Conservation (phyloP, 495 filamentous ascomycete species). For the Bacidia rubella region DNA sequence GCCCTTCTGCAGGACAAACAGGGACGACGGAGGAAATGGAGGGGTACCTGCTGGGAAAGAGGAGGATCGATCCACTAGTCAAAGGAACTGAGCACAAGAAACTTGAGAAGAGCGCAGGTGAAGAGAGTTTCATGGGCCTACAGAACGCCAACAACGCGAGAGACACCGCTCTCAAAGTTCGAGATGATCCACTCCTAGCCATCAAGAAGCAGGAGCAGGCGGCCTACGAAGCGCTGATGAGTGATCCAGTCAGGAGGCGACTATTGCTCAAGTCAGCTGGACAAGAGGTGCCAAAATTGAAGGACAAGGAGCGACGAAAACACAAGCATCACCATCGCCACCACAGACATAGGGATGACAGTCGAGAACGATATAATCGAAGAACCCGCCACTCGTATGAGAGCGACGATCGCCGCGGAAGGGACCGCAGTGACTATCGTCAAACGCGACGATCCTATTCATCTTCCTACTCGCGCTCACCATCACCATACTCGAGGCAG, state of each 20-base stretch:
- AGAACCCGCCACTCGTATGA: slow-evolving; percentile 9
- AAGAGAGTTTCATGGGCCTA: slow-evolving; percentile 46
- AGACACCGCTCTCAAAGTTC: slow-evolving; percentile 71
- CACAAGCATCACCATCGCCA: slow-evolving; percentile 32
- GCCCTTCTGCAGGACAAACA: slow-evolving; percentile 62
- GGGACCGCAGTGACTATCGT: slow-evolving; percentile 15
- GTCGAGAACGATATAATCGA: slow-evolving; percentile 9
- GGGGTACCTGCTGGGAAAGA: slow-evolving; percentile 81
- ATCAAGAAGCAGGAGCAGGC: slow-evolving; percentile 90
- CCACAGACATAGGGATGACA: slow-evolving; percentile 18
- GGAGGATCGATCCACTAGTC: slow-evolving; percentile 74
- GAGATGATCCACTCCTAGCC: slow-evolving; percentile 77
- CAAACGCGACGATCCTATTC: slow-evolving; percentile 19
- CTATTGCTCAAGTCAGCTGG: slow-evolving; percentile 52
- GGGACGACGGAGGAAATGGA: slow-evolving; percentile 89
- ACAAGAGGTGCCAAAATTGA: slow-evolving; percentile 19
- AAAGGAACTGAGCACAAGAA: slow-evolving; percentile 71
- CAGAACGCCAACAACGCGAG: slow-evolving; percentile 49
- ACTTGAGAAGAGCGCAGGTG: slow-evolving; percentile 64
- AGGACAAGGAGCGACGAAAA: slow-evolving; percentile 36
- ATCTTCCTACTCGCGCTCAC: slow-evolving; percentile 24
- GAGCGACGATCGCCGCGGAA: slow-evolving; percentile 19
- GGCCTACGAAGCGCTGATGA: slow-evolving; percentile 79
- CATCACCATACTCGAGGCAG: slow-evolving; percentile 14
- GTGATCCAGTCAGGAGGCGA: slow-evolving; percentile 59